Evolutionary conservation across 441 rosid genomes (phyloP), one percentile per base, ranked within the genome.

Genomic region (Lepidium campestre): DNA sequence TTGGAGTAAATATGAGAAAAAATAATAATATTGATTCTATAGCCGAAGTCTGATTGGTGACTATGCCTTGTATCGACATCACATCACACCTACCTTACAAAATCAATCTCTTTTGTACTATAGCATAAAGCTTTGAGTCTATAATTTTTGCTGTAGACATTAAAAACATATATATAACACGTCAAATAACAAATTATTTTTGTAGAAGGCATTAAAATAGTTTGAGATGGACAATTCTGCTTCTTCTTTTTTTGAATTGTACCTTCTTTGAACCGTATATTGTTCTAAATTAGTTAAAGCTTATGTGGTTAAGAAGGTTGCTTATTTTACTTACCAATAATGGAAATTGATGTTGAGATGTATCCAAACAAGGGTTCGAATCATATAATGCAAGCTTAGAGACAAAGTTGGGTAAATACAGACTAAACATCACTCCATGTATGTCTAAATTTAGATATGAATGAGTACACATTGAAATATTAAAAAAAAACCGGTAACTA

Each of bases 1-100:
- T 52, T 35, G 19, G 49, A 29, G 14, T 45, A 46, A 15, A 13
- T 36, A 25, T 57, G 19, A 29, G 31, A 48, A 13, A 50, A 27
- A 37, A 19, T 22, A 23, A n/a, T 2, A 41, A 7, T 34, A 10
- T 18, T 3, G 18, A 27, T 56, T 19, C 40, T 12, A 55, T 46
- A 25, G 39, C 31, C 31, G 9, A 17, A 56, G 35, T 25, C 10
- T 63, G 39, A 57, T 36, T 32, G 75, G 70, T 57, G 52, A 63
- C 58, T 46, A 2, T 11, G 22, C 70, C 37, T 47, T 63, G 29
- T 37, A 56, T 47, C 45, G 32, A 71, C 46, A 57, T 65, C 66
- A 72, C 66, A 63, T 56, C 75, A 63, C 20, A 48, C 55, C 18
- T 34, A 58, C 41, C 47, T 63, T 31, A 31, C 61, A 58, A 72